These are phyloP conservation scores for Trypanosoma conorhini DNA, from an alignment of 208 protist species.

Conservation along the genomic window DNA sequence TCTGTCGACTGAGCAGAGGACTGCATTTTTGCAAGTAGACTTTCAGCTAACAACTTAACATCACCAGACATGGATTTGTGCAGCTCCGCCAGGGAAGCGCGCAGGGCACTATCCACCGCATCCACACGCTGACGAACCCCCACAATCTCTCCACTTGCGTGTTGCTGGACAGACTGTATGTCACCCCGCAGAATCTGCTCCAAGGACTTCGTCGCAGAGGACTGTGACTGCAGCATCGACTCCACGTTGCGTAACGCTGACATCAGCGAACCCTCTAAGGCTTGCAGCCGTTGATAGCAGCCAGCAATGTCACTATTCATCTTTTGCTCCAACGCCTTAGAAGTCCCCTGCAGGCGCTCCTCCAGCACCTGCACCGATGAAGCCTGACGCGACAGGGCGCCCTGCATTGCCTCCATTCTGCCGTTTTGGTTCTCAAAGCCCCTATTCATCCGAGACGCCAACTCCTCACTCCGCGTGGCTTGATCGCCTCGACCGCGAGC, in stretches of 20 bases:
- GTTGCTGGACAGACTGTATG: constrained; percentile 58
- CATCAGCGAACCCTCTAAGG: constrained; percentile 42
- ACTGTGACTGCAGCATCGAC: constrained; percentile 42
- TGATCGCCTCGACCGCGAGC: constrained; percentile 40
- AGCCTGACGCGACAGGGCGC: constrained; percentile 46
- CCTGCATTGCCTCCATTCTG: constrained; percentile 55
- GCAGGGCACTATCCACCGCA: constrained; percentile 47
- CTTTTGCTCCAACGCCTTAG: constrained; percentile 60
- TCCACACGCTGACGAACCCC: constrained; percentile 52
- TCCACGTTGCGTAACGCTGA: constrained; percentile 59
- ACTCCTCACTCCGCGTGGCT: constrained; percentile 43
- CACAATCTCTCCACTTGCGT: constrained; percentile 39
- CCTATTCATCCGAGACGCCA: constrained; percentile 3
- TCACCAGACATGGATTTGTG: constrained; percentile 52
- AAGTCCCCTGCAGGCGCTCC: constrained; percentile 44
- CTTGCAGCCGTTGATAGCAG: constrained; percentile 53
- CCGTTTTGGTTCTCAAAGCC: constrained; percentile 41
- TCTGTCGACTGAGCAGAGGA: constrained; percentile 31
- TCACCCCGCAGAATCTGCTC: constrained; percentile 51
- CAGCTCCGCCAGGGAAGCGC: constrained; percentile 57
- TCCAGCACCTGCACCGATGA: constrained; percentile 49
- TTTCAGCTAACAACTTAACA: constrained; percentile 33
- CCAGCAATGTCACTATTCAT: constrained; percentile 55
- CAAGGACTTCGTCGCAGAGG: constrained; percentile 43
- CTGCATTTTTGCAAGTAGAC: constrained; percentile 40